Base-by-base conservation (phyloP, 306 rosid genomes). In the Hippophae gyantsensis region DNA sequence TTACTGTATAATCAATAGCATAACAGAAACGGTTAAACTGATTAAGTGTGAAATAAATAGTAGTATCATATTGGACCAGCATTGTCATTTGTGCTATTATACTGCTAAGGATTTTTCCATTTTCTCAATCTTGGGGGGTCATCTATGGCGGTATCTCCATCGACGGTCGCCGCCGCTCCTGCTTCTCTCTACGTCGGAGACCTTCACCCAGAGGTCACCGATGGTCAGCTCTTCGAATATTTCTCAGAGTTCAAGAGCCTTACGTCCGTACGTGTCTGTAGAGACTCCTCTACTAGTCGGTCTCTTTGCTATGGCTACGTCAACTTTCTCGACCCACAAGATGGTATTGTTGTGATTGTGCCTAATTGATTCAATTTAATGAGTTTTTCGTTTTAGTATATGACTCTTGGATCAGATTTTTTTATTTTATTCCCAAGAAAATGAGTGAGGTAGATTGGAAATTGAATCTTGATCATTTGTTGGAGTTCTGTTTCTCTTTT, bases 281-380 rank as follows among this genome's bases (percentile, higher is more conserved):
- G 79, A 56, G 97, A 84, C 76, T 69, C 81, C 26, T 10, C 73
- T 9, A 69, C 85, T 14, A 86, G 82, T 13, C 73, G 77, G 26
- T 90, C 95, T 42, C 95, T 86, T 77, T 66, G 90, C 60, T 90
- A 90, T 50, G 95, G 95, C 70, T 90, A 84, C 40, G 86, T 79
- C 82, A 90, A 86, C 84, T 90, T 78, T 65, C 13, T 57, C 54
- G 61, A 79, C 65, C 71, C 67, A n/a, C 73, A 79, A 51, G 97
- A 90, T 42, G 95, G 97, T 86, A 71, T 13, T 43, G 0, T 10
- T 48, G 54, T 47, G 10, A 8, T 57, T 5, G n/a, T 9, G 1
- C 10, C 27, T 48, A 2, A 6, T 40, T 10, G 6, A 6, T 0
- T 23, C 14, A 6, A 13, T 47, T 61, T 47, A 12, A 7, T 9